Base-by-base conservation (phyloP, 2,329 filamentous ascomycete species). In the Byssoonygena ceratinophila region DNA sequence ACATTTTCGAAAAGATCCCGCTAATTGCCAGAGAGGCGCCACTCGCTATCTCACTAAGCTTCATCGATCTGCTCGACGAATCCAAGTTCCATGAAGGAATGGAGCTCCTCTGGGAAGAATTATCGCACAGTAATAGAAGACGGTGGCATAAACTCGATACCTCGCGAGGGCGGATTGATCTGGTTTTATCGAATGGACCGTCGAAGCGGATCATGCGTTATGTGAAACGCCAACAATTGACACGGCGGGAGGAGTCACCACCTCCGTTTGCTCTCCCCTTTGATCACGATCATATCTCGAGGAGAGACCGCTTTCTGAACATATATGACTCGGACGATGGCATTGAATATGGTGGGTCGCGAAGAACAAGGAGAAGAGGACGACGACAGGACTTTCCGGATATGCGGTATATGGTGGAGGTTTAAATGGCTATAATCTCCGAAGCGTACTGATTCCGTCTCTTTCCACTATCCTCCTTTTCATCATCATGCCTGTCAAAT, bases 141-240 rank as follows among this genome's bases (percentile, higher is more conserved):
- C 32, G 34, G 22, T 29, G 31, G 40, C 11, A 1, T 12, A n/a
- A 36, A 18, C 39, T 51, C n/a, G 18, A 27, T 8, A 1, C 0
- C 27, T 37, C 39, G 12, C 16, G 20, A 7, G 49, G 49, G 8
- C 18, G n/a, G 9, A 45, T 51, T 18, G 14, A 37, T 20, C 40
- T 51, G 2, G 8, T 2, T n/a, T 12, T 51, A 9, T 45, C 49
- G 20, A 16, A 14, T 9, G 16, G 23, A 11, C 40, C 49, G 31
- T 51, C 49, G 20, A 16, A 27, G 11, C 49, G 49, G 8, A 51
- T 51, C 39, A 44, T 44, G 31, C 5, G 8, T n/a, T 51, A 22
- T 39, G 49, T 51, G 20, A 45, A 7, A n/a, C 6, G 6, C n/a
- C 8, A 37, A 12, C 40, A 36, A 11, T 16, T 4, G 18, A 20